Evolutionary conservation across 768 basidiomycete genomes (phyloP), one percentile per base, ranked within the genome.

Genomic region (Amanita exitialis): DNA sequence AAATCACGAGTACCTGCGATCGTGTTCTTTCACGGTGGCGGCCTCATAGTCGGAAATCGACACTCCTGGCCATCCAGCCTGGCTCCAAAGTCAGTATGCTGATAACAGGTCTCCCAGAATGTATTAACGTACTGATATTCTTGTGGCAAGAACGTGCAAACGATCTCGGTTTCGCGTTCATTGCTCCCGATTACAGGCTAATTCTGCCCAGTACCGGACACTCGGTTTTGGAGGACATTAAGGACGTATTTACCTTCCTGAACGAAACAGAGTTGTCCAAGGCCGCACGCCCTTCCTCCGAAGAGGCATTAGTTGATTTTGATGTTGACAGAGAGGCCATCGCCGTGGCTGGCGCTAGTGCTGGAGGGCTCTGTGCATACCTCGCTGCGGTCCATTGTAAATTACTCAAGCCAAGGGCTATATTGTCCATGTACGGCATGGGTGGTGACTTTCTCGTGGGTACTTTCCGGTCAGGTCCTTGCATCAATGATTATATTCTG

Each of bases 181-280:
- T 86, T 39, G 78, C 79, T 32, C 75, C 77, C 0, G 82, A 86
- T 56, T 83, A 86, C 58, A 70, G 74, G 12, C 75, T 86, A 5
- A 52, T 85, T 12, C 75, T 74, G 3, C 71, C 72, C 2, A 65
- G 75, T 0, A 80, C 77, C 8, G 79, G 74, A 0, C 77, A 80
- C 54, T 74, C 79, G 16, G 70, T 85, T 35, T 56, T 80, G 4
- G 65, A 73, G 36, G 84, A 87, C 59, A 67, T 85, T 49, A 65
- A 72, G 42, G 80, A 79, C 53, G 60, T 79, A 3, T 78, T 84
- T 49, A 47, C 53, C 0, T 85, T 77, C 59, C 53, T 86, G 8
- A 54, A 54, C n/a, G 52, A 54, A 18, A 59, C 61, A 6, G 20
- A 32, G 3, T 12, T 45, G 18, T 34, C 37, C 16, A 27, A 15